phyloP scores from a whole-genome alignment of 257 asterid genomes.

The Primulina eburnea region DNA sequence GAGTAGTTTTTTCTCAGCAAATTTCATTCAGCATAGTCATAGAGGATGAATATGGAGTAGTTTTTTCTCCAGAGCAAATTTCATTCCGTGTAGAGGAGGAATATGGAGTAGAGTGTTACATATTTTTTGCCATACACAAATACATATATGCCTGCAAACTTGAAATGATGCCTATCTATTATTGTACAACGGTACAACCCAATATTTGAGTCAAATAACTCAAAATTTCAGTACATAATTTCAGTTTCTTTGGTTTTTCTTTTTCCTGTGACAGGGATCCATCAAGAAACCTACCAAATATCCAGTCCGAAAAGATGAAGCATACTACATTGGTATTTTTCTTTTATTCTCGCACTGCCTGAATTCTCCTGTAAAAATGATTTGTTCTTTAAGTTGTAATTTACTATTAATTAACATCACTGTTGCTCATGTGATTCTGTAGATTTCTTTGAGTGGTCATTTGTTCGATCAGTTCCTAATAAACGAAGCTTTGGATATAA shows the following conservation, averaged over 20 bases:
- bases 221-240: background rate
- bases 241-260: slow-evolving; percentile 1
- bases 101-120: too few species aligned
- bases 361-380: background rate
- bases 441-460: slow-evolving; percentile 93
- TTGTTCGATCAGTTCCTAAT: slow-evolving; percentile 87
- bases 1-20: too few species aligned
- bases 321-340: slow-evolving; percentile 63
- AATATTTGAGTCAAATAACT: too few species aligned
- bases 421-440: slow-evolving; percentile 31
- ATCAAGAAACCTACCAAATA: slow-evolving; percentile 33
- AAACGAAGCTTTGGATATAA: slow-evolving; percentile 90
- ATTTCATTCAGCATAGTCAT: too few species aligned
- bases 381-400: slow-evolving; percentile 2
- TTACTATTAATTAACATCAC: slow-evolving; percentile 12
- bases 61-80: too few species aligned
- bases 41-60: too few species aligned
- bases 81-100: too few species aligned
- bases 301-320: slow-evolving; percentile 51
- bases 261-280: slow-evolving; percentile 45
- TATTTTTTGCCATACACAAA: too few species aligned
- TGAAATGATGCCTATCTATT: too few species aligned
- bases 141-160: too few species aligned
- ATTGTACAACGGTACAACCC: too few species aligned
- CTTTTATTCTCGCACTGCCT: slow-evolving; percentile 12